A percentile compares a stretch with the other conserved stretches of the same genome.
phyloP scores from a whole-genome alignment of 495 filamentous ascomycete species.

The Podospora anserina region DNA sequence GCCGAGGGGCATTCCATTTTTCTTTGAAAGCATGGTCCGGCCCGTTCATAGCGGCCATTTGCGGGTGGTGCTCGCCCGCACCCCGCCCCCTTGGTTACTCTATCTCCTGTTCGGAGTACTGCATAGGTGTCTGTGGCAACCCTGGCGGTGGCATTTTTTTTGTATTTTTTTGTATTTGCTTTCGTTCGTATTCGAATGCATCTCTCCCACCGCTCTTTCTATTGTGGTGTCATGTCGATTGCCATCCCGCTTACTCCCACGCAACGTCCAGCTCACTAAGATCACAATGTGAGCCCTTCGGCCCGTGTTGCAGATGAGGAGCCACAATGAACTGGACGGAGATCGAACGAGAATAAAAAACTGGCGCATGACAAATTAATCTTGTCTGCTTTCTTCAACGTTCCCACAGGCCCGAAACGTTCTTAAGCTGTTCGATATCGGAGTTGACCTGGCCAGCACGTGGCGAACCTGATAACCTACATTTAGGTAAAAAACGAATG shows the following conservation, averaged over 20 bases:
- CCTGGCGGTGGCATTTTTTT: slow-evolving; percentile 21
- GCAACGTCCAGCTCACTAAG: not conserved
- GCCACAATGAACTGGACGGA: not conserved
- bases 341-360: not conserved
- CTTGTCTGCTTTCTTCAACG: not conserved
- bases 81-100: not conserved
- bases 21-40: not conserved
- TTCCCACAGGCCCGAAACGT: not conserved
- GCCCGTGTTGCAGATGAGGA: not conserved
- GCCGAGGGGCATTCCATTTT: slow-evolving; percentile 1
- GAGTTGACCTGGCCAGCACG: not conserved
- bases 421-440: not conserved
- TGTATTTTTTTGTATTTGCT: not conserved
- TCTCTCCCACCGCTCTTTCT: not conserved
- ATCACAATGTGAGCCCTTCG: not conserved
- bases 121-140: not conserved
- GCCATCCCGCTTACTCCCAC: not conserved
- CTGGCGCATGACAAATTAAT: not conserved
- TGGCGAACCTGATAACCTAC: not conserved
- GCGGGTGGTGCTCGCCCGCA: not conserved
- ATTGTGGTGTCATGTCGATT: too few species aligned
- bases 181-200: slow-evolving; percentile 1
- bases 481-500: too few species aligned
- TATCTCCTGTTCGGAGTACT: not conserved
- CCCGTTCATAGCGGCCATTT: slow-evolving; percentile 1